These are phyloP conservation scores for Boletus sp. DNA, from an alignment of 768 basidiomycete species.

Conservation along the genomic window DNA sequence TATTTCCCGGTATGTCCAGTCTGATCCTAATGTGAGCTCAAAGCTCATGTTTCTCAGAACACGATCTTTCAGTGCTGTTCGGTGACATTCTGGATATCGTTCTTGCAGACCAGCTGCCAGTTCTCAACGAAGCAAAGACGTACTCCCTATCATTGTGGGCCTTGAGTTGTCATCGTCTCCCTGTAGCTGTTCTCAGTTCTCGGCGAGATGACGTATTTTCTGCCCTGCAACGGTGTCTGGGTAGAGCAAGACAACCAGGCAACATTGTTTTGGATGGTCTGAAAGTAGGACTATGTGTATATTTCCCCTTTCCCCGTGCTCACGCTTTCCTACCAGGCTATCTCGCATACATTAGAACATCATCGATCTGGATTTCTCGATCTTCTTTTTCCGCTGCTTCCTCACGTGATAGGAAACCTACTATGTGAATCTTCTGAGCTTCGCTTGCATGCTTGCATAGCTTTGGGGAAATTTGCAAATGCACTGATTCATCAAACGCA, in stretches of 20 bases:
- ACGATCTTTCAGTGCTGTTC: constrained; percentile 45
- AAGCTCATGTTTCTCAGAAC: constrained; percentile 31
- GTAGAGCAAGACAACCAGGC: constrained; percentile 20
- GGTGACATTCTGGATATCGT: constrained; percentile 45
- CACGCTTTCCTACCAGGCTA: constrained; percentile 17
- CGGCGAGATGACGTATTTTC: constrained; percentile 32
- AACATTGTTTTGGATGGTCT: constrained; percentile 25
- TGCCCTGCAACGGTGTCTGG: constrained; percentile 38
- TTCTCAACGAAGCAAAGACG: constrained; percentile 43
- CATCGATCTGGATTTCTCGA: constrained; percentile 17
- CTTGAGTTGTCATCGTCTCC: constrained; percentile 49
- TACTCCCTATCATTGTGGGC: constrained; percentile 49
- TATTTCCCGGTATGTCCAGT: constrained; percentile 49
- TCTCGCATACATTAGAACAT: constrained; percentile 23
- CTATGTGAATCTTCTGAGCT: constrained; percentile 12
- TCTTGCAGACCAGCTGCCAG: constrained; percentile 33
- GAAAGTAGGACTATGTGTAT: constrained; percentile 21
- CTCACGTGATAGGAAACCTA: constrained; percentile 18
- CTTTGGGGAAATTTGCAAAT: constrained; percentile 26
- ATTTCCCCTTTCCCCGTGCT: background rate
- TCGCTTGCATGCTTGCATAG: constrained; percentile 22
- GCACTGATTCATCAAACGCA: constrained; percentile 32
- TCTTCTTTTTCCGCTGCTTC: constrained; percentile 21
- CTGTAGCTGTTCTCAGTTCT: constrained; percentile 37
- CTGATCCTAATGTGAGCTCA: background rate